Conservation (phyloP, 306 rosid genomes). For the Sesbania bispinosa region DNA sequence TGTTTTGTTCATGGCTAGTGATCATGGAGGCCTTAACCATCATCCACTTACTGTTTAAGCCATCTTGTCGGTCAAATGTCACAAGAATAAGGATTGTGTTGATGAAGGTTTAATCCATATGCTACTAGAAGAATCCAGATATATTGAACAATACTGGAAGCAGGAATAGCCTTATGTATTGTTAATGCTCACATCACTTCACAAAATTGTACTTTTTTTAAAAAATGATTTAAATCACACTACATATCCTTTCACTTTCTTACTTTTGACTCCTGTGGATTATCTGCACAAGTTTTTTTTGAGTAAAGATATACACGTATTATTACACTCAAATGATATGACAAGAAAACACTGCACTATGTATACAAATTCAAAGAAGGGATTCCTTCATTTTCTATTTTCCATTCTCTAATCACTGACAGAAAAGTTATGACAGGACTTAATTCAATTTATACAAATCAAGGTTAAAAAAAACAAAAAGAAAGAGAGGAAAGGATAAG, state of each 20-base stretch:
- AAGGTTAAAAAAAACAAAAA: background rate
- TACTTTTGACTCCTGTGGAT: constrained; percentile 19
- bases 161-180: background rate
- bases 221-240: constrained; percentile 12
- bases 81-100: constrained; percentile 42
- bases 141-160: constrained; percentile 16
- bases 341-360: constrained; percentile 30
- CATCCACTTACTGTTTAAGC: constrained; percentile 44
- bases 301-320: constrained; percentile 21
- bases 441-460: constrained; percentile 19
- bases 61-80: constrained; percentile 62
- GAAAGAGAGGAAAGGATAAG: background rate
- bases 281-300: constrained; percentile 17
- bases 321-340: constrained; percentile 29
- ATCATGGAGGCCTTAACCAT: constrained; percentile 26
- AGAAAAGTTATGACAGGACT: constrained; percentile 2
- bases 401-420: background rate
- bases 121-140: constrained; percentile 36
- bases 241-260: constrained; percentile 17
- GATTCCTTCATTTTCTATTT: constrained; percentile 4
- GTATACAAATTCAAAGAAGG: constrained; percentile 7
- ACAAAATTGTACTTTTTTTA: background rate
- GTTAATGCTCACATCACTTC: constrained; percentile 20
- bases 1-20: constrained; percentile 34
- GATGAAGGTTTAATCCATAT: constrained; percentile 24